Conservation (phyloP, 306 rosid species). For the Senna tora region DNA sequence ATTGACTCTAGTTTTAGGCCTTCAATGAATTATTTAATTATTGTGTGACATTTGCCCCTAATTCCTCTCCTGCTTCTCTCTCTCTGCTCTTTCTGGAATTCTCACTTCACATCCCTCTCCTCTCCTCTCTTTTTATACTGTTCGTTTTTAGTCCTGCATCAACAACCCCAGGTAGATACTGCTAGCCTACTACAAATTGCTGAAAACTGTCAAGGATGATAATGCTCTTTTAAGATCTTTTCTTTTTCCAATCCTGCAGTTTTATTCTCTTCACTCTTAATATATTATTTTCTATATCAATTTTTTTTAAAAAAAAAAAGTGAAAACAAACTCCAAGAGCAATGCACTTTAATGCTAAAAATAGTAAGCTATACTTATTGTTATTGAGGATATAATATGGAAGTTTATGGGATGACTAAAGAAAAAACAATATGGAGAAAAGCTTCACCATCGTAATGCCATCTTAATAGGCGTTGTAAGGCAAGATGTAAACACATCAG, state of each 20-base stretch:
- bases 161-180: too few relatives aligned
- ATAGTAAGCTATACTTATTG: background rate
- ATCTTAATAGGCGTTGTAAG: slow-evolving; percentile 98
- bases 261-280: background rate
- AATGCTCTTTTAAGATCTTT: background rate
- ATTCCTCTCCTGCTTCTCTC: background rate
- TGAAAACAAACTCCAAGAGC: background rate
- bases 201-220: background rate
- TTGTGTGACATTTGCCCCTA: background rate
- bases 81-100: background rate
- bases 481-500: slow-evolving; percentile 96
- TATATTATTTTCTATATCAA: background rate
- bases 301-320: background rate
- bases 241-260: background rate
- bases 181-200: too few relatives aligned
- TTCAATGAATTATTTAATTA: background rate
- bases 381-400: slow-evolving; percentile 13
- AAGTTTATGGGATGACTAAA: slow-evolving; percentile 11
- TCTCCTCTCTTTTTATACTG: background rate
- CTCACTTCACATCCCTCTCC: background rate
- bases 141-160: background rate
- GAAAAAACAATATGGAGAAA: slow-evolving; percentile 35
- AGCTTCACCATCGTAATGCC: slow-evolving; percentile 93
- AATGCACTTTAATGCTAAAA: background rate
- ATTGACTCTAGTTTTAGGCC: background rate